Percentiles rank a stretch among this genome's conserved stretches.
phyloP scores from a whole-genome alignment of 768 basidiomycete species.

The Megacollybia marginata region DNA sequence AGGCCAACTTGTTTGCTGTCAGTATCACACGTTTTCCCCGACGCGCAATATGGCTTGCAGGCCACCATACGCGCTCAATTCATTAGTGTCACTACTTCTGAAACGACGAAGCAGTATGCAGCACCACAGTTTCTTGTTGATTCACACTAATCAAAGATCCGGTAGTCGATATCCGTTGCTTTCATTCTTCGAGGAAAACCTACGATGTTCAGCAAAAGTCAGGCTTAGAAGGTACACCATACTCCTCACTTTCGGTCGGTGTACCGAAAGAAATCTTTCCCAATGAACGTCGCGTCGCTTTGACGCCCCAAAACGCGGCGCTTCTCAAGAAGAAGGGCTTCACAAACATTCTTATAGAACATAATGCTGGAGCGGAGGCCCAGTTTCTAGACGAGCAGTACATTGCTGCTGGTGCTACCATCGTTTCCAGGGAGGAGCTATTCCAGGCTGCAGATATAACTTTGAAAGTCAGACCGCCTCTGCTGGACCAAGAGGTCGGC shows the following conservation, averaged over 20 bases:
- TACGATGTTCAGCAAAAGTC: neutral
- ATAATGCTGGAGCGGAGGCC: conserved; percentile 59
- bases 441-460: conserved; percentile 67
- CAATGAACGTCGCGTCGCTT: conserved; percentile 71
- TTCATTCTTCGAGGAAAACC: neutral
- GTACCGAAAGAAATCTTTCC: conserved; percentile 73
- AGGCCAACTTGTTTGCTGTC: no score
- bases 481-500: conserved; percentile 52
- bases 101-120: no score
- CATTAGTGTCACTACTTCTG: no score
- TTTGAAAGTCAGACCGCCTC: conserved; percentile 80
- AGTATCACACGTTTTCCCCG: no score
- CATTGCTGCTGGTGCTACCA: conserved; percentile 65
- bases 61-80: no score
- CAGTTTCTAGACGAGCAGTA: conserved; percentile 83
- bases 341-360: conserved; percentile 62
- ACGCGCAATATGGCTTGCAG: no score
- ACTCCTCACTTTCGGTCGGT: conserved; percentile 68
- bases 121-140: no score
- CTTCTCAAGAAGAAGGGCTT: conserved; percentile 82
- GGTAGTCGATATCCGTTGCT: neutral
- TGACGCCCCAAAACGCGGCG: conserved; percentile 74
- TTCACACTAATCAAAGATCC: no score
- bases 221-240: conserved; percentile 38
- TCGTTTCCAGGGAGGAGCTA: conserved; percentile 70